Percentiles rank a stretch among this genome's conserved stretches.
Conservation (phyloP, 2,329 filamentous ascomycete species). For the Aureobasidium pullulans region DNA sequence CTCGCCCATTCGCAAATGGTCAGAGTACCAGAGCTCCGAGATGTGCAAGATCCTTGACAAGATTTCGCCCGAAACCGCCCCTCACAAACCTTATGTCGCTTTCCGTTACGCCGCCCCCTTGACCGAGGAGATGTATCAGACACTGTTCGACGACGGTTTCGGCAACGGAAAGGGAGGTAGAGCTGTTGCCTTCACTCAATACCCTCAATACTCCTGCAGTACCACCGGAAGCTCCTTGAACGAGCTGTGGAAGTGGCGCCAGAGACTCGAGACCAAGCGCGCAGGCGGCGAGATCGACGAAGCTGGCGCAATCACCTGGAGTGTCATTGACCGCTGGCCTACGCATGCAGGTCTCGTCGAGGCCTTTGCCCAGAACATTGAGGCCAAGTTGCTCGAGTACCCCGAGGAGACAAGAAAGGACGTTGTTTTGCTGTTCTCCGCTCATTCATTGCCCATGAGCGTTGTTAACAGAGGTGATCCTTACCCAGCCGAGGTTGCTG, state of each 20-base stretch:
- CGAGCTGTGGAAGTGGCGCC: conserved; percentile 95
- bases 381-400: conserved; percentile 75
- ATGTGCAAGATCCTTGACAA: conserved; percentile 97
- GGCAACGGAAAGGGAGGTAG: conserved; percentile 82
- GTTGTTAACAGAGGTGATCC: conserved; percentile 95
- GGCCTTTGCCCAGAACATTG: conserved; percentile 87
- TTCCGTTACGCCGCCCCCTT: conserved; percentile 92
- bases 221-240: conserved; percentile 95
- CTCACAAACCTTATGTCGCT: conserved; percentile 94
- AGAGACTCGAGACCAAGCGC: conserved; percentile 73
- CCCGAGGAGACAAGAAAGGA: conserved; percentile 70
- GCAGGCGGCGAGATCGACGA: conserved; percentile 43
- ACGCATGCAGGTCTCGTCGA: conserved; percentile 84
- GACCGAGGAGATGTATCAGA: conserved; percentile 87
- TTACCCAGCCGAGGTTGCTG: conserved; percentile 90
- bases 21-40: conserved; percentile 83
- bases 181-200: conserved; percentile 95
- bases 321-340: conserved; percentile 96
- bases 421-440: conserved; percentile 86
- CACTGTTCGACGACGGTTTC: conserved; percentile 80
- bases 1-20: conserved; percentile 98
- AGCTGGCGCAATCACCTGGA: conserved; percentile 78
- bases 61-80: conserved; percentile 84
- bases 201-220: conserved; percentile 96
- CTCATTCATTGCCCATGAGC: conserved; percentile 92